Percentiles rank a stretch among this genome's conserved stretches.
Evolutionary conservation across 169 alveolate species (phyloP).

Genomic region (Cryptosporidium sp.): DNA sequence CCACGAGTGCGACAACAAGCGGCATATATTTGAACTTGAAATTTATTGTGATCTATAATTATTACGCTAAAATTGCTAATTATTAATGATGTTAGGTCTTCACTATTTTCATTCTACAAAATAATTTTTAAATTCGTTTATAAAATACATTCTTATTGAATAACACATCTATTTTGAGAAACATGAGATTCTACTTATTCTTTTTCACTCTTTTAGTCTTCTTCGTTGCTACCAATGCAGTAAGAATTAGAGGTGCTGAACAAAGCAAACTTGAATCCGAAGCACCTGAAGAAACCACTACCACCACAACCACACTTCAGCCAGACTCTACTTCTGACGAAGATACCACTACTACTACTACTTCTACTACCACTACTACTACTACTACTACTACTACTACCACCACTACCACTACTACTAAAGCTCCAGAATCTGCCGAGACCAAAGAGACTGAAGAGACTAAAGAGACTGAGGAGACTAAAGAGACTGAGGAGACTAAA

Average conservation of each 20-base stretch:
- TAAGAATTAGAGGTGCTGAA: conserved; percentile 41
- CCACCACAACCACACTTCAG: background rate
- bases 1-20: background rate
- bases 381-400: no score
- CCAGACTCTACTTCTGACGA: background rate
- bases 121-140: background rate
- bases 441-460: no score
- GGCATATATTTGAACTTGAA: conserved; percentile 1
- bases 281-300: background rate
- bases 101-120: conserved; percentile 6
- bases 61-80: background rate
- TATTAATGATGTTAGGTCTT: background rate
- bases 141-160: background rate
- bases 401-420: no score
- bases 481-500: no score
- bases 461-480: no score
- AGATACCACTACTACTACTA: background rate
- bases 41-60: conserved; percentile 8
- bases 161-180: background rate
- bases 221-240: conserved; percentile 27
- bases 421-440: no score
- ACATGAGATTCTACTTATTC: background rate
- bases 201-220: background rate
- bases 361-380: no score
- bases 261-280: background rate